Percentiles rank a stretch among this genome's conserved stretches.
phyloP scores from a whole-genome alignment of 2,329 filamentous ascomycete species.

The Colletotrichum australisinense region DNA sequence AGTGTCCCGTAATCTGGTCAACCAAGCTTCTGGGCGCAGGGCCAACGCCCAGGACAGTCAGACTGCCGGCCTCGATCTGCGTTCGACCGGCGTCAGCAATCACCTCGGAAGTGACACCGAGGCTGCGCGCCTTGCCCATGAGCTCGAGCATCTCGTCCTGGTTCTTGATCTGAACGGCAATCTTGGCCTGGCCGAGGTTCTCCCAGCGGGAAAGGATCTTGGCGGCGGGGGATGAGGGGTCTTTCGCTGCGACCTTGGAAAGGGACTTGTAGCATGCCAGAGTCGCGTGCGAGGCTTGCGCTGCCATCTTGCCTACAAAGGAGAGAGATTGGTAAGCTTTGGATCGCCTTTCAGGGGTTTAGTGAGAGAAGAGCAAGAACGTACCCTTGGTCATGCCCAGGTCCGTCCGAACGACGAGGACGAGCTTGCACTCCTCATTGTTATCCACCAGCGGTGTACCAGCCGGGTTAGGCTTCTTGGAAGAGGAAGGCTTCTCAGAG shows the following conservation, averaged over 20 bases:
- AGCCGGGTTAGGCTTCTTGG: slow-evolving; percentile 40
- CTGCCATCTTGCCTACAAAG: slow-evolving; percentile 94
- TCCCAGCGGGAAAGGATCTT: slow-evolving; percentile 87
- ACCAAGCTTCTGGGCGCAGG: slow-evolving; percentile 87
- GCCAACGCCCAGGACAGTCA: slow-evolving; percentile 89
- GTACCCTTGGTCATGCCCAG: slow-evolving; percentile 97
- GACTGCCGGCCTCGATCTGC: slow-evolving; percentile 93
- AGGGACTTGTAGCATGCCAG: slow-evolving; percentile 96
- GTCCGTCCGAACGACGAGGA: slow-evolving; percentile 92
- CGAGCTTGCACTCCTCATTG: slow-evolving; percentile 91
- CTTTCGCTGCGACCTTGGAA: slow-evolving; percentile 61
- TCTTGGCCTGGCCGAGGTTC: slow-evolving; percentile 86
- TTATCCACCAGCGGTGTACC: slow-evolving; percentile 44
- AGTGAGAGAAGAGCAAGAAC: slow-evolving; percentile 37
- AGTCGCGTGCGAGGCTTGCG: slow-evolving; percentile 95
- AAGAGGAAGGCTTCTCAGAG: slow-evolving; percentile 57
- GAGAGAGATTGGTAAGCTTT: slow-evolving; percentile 8
- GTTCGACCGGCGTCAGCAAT: slow-evolving; percentile 97
- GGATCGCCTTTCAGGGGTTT: neutral
- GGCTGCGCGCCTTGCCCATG: slow-evolving; percentile 81
- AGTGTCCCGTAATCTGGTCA: slow-evolving; percentile 83
- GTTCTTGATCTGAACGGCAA: slow-evolving; percentile 88
- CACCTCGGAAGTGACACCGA: slow-evolving; percentile 89
- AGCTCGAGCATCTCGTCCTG: slow-evolving; percentile 83
- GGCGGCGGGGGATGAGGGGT: slow-evolving; percentile 64